phyloP scores from a whole-genome alignment of 805 yeast genomes.

The Wickerhamiella shivajii region DNA sequence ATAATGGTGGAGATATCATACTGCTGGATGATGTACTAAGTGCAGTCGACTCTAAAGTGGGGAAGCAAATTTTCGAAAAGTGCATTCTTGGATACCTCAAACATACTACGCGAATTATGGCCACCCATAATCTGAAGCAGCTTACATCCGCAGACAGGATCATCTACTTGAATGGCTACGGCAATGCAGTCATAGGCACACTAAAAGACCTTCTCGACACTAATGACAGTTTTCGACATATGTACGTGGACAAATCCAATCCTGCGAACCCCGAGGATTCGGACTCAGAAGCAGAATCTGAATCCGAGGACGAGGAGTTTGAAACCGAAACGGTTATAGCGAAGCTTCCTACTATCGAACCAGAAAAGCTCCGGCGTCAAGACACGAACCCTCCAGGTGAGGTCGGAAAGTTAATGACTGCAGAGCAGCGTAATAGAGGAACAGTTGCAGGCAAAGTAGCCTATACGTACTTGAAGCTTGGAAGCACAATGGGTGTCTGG shows the following conservation, averaged over 20 bases:
- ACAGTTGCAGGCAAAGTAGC: not conserved
- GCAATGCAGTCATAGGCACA: constrained; percentile 46
- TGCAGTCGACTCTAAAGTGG: constrained; percentile 83
- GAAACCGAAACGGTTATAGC: too few relatives aligned
- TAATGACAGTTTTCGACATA: constrained; percentile 34
- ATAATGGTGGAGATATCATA: constrained; percentile 47
- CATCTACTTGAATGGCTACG: constrained; percentile 48
- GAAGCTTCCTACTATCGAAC: too few relatives aligned
- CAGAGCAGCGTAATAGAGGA: constrained; percentile 1
- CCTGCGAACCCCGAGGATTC: constrained; percentile 22
- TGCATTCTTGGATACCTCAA: constrained; percentile 49
- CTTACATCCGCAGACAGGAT: constrained; percentile 56
- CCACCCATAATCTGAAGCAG: constrained; percentile 71
- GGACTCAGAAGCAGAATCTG: not conserved
- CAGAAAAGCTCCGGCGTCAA: too few relatives aligned
- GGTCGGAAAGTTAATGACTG: constrained; percentile 5
- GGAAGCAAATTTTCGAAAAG: constrained; percentile 54
- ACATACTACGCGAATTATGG: constrained; percentile 53
- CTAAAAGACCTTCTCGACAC: constrained; percentile 35
- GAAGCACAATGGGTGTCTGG: too few relatives aligned
- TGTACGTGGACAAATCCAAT: constrained; percentile 33
- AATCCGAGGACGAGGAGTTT: not conserved
- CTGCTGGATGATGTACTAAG: constrained; percentile 69
- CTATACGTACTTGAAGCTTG: too few relatives aligned
- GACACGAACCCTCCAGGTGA: too few relatives aligned